Base-by-base conservation (phyloP, 176 grass and related monocot species). In the Bonia amplexicaulis region DNA sequence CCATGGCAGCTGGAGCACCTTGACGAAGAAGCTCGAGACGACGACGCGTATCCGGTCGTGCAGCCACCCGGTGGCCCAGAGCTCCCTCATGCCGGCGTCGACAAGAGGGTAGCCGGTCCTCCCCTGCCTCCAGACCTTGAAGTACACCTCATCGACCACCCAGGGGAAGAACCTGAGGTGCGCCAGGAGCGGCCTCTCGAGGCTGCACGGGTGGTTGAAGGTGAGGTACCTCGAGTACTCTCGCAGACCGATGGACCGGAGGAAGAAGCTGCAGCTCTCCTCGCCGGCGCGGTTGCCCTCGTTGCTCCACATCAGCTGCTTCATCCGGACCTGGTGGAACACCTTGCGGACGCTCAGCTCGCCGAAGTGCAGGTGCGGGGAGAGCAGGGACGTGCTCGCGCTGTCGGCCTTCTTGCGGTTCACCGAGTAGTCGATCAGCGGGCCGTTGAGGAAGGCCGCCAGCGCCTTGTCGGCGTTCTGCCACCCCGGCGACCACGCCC, bases 401-500 rank as follows among this genome's bases (percentile, higher is more conserved):
- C 96, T 81, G 74, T 99, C 96, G 0, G 96, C 96, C 86, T 99
- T 99, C 78, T 92, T 90, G 51, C 76, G 91, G 70, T 99, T 99
- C 58, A 85, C 86, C 0, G 90, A 89, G 84, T 99, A 99, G 68
- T 94, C 90, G 5, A 94, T 91, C 37, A 99, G 71, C 2, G 96
- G 96, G 1, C 96, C 96, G 17, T 94, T 99, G 40, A 99, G 82
- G 84, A 99, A 99, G 33, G 91, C 86, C 3, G 82, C 66, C 59
- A 99, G 76, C 6, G 93, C 86, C 77, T 86, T 90, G 78, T 99
- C 96, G 12, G 91, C 96, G 6, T 99, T 96, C 83, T 93, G 96
- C 96, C 96, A 99, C 40, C 96, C 96, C 11, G 96, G 96, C 16
- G 96, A 92, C 96, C 96, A 99, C 3, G 96, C 96, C 84, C 96